These are phyloP conservation scores for Rhodocollybia butyracea DNA, from an alignment of 768 basidiomycete genomes.

Conservation along the genomic window DNA sequence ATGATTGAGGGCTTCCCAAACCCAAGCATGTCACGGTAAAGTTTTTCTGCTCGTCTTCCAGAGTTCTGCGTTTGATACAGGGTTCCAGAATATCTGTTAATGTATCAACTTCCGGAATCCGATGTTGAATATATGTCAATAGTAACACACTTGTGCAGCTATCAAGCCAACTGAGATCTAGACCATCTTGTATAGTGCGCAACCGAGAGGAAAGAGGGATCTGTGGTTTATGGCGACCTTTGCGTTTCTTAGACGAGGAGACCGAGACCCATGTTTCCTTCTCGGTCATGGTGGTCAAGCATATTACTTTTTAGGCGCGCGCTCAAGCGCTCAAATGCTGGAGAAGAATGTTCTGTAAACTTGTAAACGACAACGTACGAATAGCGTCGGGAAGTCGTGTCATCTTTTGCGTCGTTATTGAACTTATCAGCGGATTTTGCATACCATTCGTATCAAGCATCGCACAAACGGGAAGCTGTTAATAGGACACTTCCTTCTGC, in stretches of 20 bases:
- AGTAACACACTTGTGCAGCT: neutral
- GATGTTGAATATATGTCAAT: neutral
- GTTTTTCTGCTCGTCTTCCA: neutral
- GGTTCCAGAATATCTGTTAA: neutral
- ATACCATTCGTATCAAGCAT: too few species aligned
- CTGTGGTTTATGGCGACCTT: neutral
- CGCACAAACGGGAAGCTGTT: too few species aligned
- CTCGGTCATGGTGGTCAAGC: neutral
- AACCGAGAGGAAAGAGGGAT: neutral
- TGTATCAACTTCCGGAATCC: neutral
- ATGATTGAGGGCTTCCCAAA: slow-evolving; percentile 6
- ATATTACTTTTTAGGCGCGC: too few species aligned
- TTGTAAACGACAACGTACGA: too few species aligned
- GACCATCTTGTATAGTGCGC: neutral
- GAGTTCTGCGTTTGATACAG: neutral
- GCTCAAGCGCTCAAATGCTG: too few species aligned
- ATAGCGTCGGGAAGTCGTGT: too few species aligned
- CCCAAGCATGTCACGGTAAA: slow-evolving; percentile 2
- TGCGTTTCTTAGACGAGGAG: neutral
- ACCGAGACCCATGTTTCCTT: neutral
- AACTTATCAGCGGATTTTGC: too few species aligned
- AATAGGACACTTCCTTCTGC: too few species aligned
- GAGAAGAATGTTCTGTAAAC: too few species aligned
- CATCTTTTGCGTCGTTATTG: too few species aligned
- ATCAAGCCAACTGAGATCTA: neutral